These are phyloP conservation scores for Phialophora macrospora DNA, from an alignment of 2,329 filamentous ascomycete species.

Conservation along the genomic window DNA sequence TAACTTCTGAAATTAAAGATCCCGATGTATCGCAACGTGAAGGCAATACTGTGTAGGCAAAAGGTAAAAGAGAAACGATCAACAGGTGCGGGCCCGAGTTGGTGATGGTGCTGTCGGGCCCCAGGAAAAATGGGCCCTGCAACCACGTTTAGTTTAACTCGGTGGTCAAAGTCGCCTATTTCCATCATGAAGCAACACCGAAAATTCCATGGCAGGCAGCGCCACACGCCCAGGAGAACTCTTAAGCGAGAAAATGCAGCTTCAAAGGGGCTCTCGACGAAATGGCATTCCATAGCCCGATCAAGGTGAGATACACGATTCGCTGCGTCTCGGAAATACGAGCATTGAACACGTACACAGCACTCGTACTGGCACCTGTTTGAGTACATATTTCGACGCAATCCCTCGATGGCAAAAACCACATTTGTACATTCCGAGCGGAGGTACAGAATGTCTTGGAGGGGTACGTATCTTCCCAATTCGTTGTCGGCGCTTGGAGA, in stretches of 20 bases:
- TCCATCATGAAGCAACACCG: neutral
- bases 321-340: neutral
- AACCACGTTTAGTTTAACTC: constrained; percentile 1
- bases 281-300: neutral
- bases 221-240: neutral
- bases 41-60: constrained; percentile 9
- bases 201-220: neutral
- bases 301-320: neutral
- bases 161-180: constrained; percentile 1
- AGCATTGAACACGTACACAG: neutral
- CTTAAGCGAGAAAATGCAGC: neutral
- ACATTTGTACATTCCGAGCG: neutral
- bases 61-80: constrained; percentile 21
- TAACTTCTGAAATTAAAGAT: neutral
- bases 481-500: neutral
- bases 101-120: constrained; percentile 2
- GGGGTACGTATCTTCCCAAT: neutral
- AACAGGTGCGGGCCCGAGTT: constrained; percentile 11
- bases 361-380: too few relatives aligned
- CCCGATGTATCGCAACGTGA: constrained; percentile 2
- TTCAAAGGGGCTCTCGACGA: neutral
- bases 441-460: neutral
- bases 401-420: neutral
- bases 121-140: constrained; percentile 16
- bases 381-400: neutral